Evolutionary conservation across 129 eudicot species (phyloP).

Genomic region (Artemisia tridentata): DNA sequence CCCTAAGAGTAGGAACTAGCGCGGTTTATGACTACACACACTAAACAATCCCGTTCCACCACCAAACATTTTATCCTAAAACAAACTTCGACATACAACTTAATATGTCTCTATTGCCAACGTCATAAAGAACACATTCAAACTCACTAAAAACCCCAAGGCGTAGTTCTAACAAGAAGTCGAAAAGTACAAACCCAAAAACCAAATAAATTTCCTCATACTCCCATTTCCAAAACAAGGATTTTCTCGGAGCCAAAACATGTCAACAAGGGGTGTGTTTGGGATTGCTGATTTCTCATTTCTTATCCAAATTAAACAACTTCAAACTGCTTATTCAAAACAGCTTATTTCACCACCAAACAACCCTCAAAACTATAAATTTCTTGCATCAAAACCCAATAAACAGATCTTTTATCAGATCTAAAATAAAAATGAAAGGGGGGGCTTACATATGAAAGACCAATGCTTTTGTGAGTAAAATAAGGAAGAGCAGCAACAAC

Average conservation of each 20-base stretch:
- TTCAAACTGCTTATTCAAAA: too few relatives aligned
- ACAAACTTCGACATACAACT: too few relatives aligned
- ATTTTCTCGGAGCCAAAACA: too few relatives aligned
- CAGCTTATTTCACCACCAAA: too few relatives aligned
- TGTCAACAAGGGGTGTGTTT: too few relatives aligned
- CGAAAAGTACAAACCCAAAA: slow-evolving; percentile 10
- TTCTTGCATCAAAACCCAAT: background rate
- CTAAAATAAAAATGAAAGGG: background rate
- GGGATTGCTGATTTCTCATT: too few relatives aligned
- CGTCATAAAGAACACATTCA: too few relatives aligned
- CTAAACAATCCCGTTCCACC: background rate
- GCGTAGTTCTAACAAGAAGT: background rate
- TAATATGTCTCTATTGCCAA: too few relatives aligned
- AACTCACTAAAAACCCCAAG: background rate
- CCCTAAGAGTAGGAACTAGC: background rate
- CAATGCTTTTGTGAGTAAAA: slow-evolving; percentile 85
- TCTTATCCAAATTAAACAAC: too few relatives aligned
- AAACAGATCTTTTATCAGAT: background rate
- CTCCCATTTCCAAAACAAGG: background rate
- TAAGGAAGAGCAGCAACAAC: slow-evolving; percentile 80
- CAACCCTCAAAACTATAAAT: background rate
- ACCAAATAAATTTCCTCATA: slow-evolving; percentile 2
- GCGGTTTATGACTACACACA: too few relatives aligned
- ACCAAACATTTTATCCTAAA: background rate
- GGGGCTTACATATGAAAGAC: slow-evolving; percentile 62